Conservation (phyloP, 139 green algal genomes). For the Micractinium sp. region DNA sequence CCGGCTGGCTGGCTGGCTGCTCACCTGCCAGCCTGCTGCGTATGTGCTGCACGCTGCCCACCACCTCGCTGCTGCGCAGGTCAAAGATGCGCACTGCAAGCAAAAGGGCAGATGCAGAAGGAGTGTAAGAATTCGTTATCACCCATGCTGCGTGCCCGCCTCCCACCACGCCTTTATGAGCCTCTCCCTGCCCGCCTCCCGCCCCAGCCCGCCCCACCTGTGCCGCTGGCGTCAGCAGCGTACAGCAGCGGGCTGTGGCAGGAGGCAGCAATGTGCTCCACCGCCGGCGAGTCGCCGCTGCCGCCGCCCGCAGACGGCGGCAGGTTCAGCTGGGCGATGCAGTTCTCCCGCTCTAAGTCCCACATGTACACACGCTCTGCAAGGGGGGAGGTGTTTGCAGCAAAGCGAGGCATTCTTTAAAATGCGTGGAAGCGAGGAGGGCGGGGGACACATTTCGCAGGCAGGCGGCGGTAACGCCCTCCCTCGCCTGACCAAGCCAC, state of each 20-base stretch:
- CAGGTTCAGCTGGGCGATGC: conserved; percentile 53
- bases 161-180: not conserved
- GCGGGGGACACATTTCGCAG: too few species aligned
- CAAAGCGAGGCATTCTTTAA: not conserved
- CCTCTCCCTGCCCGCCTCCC: not conserved
- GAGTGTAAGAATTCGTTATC: too few species aligned
- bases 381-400: not conserved
- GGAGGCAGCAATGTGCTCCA: conserved; percentile 45
- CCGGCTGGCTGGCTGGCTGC: not conserved
- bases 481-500: not conserved
- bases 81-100: conserved; percentile 76
- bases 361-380: conserved; percentile 52
- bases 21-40: conserved; percentile 27
- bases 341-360: conserved; percentile 66
- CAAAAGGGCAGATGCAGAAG: too few species aligned
- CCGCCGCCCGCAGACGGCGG: not conserved
- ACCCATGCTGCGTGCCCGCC: too few species aligned
- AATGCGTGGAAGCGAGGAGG: not conserved
- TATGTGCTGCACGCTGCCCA: conserved; percentile 47
- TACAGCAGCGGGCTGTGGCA: conserved; percentile 61
- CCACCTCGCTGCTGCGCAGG: conserved; percentile 58
- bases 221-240: conserved; percentile 55
- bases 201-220: not conserved
- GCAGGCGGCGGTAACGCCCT: not conserved
- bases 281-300: conserved; percentile 5